A percentile compares a stretch with the other conserved stretches of the same genome.
Evolutionary conservation across 148 eudicot genomes (phyloP).

Genomic region (Hydrangea macrophylla): DNA sequence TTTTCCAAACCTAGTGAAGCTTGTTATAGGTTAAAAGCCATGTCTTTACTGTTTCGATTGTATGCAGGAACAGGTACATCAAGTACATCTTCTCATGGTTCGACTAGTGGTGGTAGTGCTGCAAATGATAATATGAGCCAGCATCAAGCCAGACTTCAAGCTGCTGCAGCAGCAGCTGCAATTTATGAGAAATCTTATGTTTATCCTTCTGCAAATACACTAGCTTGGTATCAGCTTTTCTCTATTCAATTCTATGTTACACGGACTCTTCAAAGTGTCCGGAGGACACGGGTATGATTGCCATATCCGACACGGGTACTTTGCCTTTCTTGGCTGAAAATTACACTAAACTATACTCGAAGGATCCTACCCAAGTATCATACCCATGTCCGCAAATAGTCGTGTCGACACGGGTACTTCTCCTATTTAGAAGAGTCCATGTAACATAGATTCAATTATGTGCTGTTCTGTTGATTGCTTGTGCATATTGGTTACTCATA

Average conservation of each 20-base stretch:
- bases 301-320: too few species aligned
- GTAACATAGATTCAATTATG: not conserved
- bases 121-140: constrained; percentile 37
- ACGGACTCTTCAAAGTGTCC: too few species aligned
- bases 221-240: constrained; percentile 52
- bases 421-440: not conserved
- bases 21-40: not conserved
- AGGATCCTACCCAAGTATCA: not conserved
- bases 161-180: constrained; percentile 93
- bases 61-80: constrained; percentile 41
- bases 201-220: constrained; percentile 64
- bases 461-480: not conserved
- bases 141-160: constrained; percentile 73
- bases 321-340: too few species aligned
- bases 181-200: constrained; percentile 85
- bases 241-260: constrained; percentile 1
- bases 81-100: constrained; percentile 47
- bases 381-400: too few species aligned
- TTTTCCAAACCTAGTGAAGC: not conserved
- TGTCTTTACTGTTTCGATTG: not conserved
- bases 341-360: not conserved
- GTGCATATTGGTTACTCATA: too few species aligned
- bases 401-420: not conserved
- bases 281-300: too few species aligned
- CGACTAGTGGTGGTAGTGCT: constrained; percentile 36